A percentile compares a stretch with the other conserved stretches of the same genome.
Evolutionary conservation across 1,284 basidiomycete genomes (phyloP).

Genomic region (Naganishia albida): DNA sequence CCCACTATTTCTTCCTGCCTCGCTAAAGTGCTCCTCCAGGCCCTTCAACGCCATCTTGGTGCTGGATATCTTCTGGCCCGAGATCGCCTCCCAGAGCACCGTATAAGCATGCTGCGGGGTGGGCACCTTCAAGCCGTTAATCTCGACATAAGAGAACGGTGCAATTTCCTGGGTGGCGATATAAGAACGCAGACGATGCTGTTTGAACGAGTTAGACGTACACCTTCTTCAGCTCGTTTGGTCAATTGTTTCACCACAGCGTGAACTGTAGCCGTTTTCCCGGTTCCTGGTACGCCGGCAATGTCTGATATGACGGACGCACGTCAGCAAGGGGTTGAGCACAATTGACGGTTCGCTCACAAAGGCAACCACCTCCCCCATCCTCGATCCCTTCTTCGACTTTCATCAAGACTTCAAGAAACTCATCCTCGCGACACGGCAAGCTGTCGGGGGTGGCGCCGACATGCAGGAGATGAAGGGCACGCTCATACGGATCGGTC

Average conservation of each 20-base stretch:
- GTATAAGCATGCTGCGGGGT: slow-evolving; percentile 85
- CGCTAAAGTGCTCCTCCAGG: slow-evolving; percentile 52
- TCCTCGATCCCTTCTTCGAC: slow-evolving; percentile 87
- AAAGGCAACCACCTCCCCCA: slow-evolving; percentile 91
- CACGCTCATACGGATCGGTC: slow-evolving; percentile 74
- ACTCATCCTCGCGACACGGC: slow-evolving; percentile 89
- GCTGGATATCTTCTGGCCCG: slow-evolving; percentile 66
- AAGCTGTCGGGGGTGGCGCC: slow-evolving; percentile 86
- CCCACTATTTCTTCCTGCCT: slow-evolving; percentile 37
- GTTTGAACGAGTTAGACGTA: slow-evolving; percentile 50
- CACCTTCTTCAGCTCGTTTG: slow-evolving; percentile 76
- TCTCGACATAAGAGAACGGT: slow-evolving; percentile 95
- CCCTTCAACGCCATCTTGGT: slow-evolving; percentile 53
- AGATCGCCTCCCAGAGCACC: slow-evolving; percentile 84
- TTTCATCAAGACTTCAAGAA: slow-evolving; percentile 70
- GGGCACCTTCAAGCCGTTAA: slow-evolving; percentile 91
- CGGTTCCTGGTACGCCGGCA: slow-evolving; percentile 95
- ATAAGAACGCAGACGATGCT: not conserved
- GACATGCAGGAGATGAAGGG: slow-evolving; percentile 88
- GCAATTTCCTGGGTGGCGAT: slow-evolving; percentile 68
- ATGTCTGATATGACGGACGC: slow-evolving; percentile 65
- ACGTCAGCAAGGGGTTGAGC: not conserved
- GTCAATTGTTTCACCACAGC: slow-evolving; percentile 85
- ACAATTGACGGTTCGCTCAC: slow-evolving; percentile 62
- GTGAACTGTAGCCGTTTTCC: slow-evolving; percentile 97